These are phyloP conservation scores for Dendrocalamus sinicus DNA, from an alignment of 176 grass and related monocot genomes.

Conservation along the genomic window DNA sequence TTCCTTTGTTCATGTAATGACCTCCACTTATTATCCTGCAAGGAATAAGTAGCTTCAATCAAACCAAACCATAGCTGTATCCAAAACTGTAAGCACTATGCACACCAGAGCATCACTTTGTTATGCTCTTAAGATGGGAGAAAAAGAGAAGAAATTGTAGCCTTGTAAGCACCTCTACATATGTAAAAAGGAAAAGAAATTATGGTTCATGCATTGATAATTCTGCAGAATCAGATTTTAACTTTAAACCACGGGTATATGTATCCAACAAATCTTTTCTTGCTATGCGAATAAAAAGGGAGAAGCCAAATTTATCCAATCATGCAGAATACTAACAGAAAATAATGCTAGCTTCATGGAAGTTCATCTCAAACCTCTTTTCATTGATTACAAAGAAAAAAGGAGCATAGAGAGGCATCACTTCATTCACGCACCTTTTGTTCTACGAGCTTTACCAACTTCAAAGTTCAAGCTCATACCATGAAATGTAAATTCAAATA, in stretches of 20 bases:
- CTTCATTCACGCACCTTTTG: neutral
- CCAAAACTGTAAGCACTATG: conserved; percentile 5
- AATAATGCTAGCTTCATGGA: neutral
- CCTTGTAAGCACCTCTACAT: neutral
- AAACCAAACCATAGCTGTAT: conserved; percentile 25
- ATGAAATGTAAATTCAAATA: conserved; percentile 2
- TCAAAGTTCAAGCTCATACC: neutral
- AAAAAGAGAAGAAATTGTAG: neutral
- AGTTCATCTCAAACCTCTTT: conserved; percentile 12
- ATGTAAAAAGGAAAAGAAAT: conserved; percentile 20
- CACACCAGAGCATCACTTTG: neutral
- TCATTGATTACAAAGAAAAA: conserved; percentile 1
- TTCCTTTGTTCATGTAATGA: conserved; percentile 66
- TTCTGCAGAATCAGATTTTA: neutral
- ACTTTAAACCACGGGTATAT: neutral
- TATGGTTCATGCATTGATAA: neutral
- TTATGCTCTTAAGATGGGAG: conserved; percentile 19
- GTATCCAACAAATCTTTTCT: neutral
- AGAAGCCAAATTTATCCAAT: neutral
- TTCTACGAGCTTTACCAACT: conserved; percentile 7
- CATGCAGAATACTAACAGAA: neutral
- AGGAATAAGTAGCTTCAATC: conserved; percentile 16
- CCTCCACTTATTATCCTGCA: conserved; percentile 78
- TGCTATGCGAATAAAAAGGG: neutral
- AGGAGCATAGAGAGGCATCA: neutral